Conservation (phyloP, 2,329 filamentous ascomycete species). For the Thermothelomyces thermophilus region DNA sequence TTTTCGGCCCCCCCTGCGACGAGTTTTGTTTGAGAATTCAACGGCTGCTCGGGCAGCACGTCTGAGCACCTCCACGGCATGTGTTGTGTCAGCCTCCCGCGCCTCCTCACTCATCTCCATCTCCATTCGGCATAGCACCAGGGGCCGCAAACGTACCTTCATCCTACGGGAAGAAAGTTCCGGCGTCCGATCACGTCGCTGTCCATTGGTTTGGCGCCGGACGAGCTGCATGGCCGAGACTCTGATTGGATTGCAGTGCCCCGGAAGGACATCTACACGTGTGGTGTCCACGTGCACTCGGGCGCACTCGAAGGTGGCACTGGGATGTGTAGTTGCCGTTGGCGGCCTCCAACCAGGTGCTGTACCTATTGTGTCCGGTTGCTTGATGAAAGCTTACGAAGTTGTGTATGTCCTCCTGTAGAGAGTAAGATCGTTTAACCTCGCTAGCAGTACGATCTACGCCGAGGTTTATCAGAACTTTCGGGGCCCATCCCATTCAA, state of each 20-base stretch:
- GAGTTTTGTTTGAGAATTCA: slow-evolving; percentile 24
- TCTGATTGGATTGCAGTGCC: neutral
- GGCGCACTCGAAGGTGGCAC: no score
- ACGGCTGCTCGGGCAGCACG: slow-evolving; percentile 19
- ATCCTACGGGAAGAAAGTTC: slow-evolving; percentile 12
- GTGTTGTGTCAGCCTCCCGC: slow-evolving; percentile 13
- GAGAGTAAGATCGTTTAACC: no score
- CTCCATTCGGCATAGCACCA: neutral
- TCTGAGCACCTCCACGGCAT: slow-evolving; percentile 23
- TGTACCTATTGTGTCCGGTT: no score
- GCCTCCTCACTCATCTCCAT: neutral
- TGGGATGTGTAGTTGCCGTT: no score
- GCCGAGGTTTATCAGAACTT: no score
- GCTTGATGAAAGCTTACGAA: no score
- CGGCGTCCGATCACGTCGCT: slow-evolving; percentile 17
- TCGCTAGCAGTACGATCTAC: no score
- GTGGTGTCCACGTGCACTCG: neutral
- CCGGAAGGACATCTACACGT: neutral
- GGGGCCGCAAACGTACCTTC: neutral
- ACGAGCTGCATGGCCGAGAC: slow-evolving; percentile 13
- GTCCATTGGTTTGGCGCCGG: slow-evolving; percentile 13
- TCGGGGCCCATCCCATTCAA: no score
- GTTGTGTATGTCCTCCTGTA: no score
- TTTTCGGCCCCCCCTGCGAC: slow-evolving; percentile 23
- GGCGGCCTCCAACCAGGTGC: slow-evolving; percentile 16